Percentiles rank a stretch among this genome's conserved stretches.
phyloP scores from a whole-genome alignment of 768 basidiomycete species.

The Rhodotorula graminis region DNA sequence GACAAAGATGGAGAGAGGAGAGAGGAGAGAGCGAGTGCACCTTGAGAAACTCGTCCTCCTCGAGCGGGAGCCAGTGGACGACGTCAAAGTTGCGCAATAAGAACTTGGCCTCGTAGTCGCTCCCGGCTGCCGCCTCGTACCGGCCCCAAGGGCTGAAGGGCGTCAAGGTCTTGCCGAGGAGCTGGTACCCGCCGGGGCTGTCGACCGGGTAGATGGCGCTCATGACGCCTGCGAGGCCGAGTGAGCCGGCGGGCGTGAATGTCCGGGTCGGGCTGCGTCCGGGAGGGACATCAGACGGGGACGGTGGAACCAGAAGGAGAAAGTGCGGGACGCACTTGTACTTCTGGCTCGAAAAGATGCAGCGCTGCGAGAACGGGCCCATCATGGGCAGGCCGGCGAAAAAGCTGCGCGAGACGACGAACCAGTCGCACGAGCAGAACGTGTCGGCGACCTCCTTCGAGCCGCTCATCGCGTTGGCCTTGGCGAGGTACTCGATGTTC shows the following conservation, averaged over 20 bases:
- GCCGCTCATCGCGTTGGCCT: slow-evolving; percentile 57
- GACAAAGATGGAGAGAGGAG: not conserved
- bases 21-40: slow-evolving; percentile 44
- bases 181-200: slow-evolving; percentile 58
- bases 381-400: slow-evolving; percentile 3
- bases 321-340: slow-evolving; percentile 55
- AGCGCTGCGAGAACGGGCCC: slow-evolving; percentile 57
- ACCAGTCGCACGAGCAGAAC: slow-evolving; percentile 50
- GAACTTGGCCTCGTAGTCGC: slow-evolving; percentile 56
- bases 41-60: slow-evolving; percentile 53
- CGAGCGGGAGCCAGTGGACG: slow-evolving; percentile 46
- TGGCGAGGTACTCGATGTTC: slow-evolving; percentile 64
- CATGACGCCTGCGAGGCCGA: slow-evolving; percentile 65
- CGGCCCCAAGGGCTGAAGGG: slow-evolving; percentile 66
- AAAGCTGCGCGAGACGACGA: not conserved
- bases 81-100: slow-evolving; percentile 62
- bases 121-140: slow-evolving; percentile 43
- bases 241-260: slow-evolving; percentile 63
- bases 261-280: slow-evolving; percentile 55
- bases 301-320: not conserved
- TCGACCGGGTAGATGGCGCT: slow-evolving; percentile 61
- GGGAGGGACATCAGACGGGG: no score
- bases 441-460: slow-evolving; percentile 53
- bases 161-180: slow-evolving; percentile 62
- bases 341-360: slow-evolving; percentile 62